phyloP scores from a whole-genome alignment of 305 asterid genomes.

The Solanum hybrid region DNA sequence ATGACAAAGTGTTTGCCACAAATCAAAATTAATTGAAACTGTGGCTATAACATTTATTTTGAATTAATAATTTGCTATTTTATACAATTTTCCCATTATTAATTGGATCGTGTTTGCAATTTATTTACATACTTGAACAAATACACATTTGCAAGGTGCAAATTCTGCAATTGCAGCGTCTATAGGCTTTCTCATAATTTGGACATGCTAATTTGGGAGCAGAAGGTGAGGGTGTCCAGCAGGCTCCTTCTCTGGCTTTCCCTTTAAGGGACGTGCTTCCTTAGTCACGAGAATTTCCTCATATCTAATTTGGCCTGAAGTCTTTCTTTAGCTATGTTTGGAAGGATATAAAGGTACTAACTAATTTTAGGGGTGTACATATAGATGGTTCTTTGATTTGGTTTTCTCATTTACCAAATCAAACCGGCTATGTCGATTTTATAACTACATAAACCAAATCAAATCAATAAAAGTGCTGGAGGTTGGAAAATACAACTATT shows the following conservation, averaged over 20 bases:
- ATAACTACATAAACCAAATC: background rate
- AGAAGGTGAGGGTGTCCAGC: background rate
- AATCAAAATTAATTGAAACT: no score
- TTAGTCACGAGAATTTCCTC: background rate
- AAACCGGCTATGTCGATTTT: background rate
- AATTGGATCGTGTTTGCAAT: no score
- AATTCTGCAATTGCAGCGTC: background rate
- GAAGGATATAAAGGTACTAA: background rate
- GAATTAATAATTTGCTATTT: no score
- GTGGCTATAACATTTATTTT: no score
- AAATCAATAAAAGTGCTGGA: background rate
- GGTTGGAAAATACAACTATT: background rate
- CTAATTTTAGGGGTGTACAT: background rate
- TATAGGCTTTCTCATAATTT: background rate
- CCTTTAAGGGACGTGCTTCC: background rate
- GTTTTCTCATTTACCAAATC: background rate
- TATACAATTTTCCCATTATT: no score
- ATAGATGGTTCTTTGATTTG: background rate
- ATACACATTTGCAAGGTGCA: background rate
- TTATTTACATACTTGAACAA: no score
- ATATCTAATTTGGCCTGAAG: background rate
- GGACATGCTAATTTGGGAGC: background rate
- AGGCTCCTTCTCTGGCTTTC: background rate
- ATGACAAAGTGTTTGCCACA: no score
- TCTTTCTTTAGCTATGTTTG: background rate